Conservation (phyloP, 352 stramenopile species). For the Phytopythium montanum region DNA sequence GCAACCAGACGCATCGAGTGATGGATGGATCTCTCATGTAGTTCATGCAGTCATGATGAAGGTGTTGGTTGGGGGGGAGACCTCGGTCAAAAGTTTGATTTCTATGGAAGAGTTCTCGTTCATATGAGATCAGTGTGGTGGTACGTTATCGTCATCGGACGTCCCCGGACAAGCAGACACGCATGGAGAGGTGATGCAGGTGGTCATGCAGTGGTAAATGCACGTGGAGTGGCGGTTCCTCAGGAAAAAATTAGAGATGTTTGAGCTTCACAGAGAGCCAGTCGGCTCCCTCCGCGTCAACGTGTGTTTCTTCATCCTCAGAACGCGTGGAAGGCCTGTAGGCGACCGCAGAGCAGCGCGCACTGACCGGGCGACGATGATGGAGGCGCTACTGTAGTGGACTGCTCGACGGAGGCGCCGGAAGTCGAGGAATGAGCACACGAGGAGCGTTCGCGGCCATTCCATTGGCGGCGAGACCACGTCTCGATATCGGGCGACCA, state of each 20-base stretch:
- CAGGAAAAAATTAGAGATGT: conserved; percentile 87
- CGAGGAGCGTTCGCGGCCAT: too few species aligned
- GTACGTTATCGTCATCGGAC: conserved; percentile 63
- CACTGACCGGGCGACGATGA: background rate
- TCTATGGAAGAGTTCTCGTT: conserved; percentile 75
- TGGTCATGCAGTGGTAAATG: too few species aligned
- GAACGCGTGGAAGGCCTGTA: conserved; percentile 20
- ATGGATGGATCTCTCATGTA: too few species aligned
- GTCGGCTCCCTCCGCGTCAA: conserved; percentile 30
- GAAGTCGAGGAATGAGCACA: background rate
- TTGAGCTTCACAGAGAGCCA: conserved; percentile 42
- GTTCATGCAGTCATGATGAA: background rate
- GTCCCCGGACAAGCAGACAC: conserved; percentile 15
- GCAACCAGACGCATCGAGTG: background rate
- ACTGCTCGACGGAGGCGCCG: background rate
- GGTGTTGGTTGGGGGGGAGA: conserved; percentile 18
- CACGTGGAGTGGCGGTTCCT: conserved; percentile 30
- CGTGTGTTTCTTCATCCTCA: conserved; percentile 75
- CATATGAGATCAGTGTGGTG: conserved; percentile 66
- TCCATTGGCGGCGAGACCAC: too few species aligned
- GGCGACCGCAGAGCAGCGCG: background rate
- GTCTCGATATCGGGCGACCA: too few species aligned
- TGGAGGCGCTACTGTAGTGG: background rate
- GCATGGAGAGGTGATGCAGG: background rate
- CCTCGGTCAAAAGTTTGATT: conserved; percentile 57